A percentile compares a stretch with the other conserved stretches of the same genome.
These are phyloP conservation scores for Tremella yokohamensis DNA, from an alignment of 768 basidiomycete species.

Conservation along the genomic window DNA sequence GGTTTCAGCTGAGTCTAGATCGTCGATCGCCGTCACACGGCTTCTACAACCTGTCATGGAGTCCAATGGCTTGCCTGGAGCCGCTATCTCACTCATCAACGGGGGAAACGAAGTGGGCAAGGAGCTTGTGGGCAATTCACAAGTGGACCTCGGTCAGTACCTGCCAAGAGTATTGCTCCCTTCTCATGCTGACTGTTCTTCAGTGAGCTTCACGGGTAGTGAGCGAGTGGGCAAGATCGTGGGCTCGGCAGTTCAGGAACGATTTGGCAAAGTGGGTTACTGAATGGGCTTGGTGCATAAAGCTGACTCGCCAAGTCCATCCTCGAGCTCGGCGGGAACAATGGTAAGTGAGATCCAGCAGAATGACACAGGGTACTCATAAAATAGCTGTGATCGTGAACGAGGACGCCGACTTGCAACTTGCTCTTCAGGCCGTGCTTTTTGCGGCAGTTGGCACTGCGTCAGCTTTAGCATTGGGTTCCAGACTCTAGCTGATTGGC, in stretches of 20 bases:
- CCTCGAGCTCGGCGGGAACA: conserved; percentile 91
- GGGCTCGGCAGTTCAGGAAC: conserved; percentile 77
- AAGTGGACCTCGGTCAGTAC: conserved; percentile 71
- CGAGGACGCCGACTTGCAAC: conserved; percentile 84
- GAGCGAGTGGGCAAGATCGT: conserved; percentile 81
- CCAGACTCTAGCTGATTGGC: conserved; percentile 5
- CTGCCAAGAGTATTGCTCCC: no score
- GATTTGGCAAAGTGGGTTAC: conserved; percentile 72
- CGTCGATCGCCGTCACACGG: conserved; percentile 79
- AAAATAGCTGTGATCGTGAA: conserved; percentile 77
- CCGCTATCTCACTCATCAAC: conserved; percentile 74
- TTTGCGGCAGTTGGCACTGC: conserved; percentile 89
- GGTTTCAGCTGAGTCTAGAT: conserved; percentile 6
- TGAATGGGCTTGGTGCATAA: not conserved
- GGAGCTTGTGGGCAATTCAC: conserved; percentile 66
- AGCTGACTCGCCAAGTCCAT: conserved; percentile 52
- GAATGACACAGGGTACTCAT: no score
- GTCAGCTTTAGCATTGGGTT: conserved; percentile 52
- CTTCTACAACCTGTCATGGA: conserved; percentile 79
- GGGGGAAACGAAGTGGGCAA: conserved; percentile 79
- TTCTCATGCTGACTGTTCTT: not conserved
- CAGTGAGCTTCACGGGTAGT: conserved; percentile 94
- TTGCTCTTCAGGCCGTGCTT: conserved; percentile 85
- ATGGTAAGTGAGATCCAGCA: no score
- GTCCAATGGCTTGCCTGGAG: conserved; percentile 75